Base-by-base conservation (phyloP, 345 rosid genomes). In the Boechera divaricarpa region DNA sequence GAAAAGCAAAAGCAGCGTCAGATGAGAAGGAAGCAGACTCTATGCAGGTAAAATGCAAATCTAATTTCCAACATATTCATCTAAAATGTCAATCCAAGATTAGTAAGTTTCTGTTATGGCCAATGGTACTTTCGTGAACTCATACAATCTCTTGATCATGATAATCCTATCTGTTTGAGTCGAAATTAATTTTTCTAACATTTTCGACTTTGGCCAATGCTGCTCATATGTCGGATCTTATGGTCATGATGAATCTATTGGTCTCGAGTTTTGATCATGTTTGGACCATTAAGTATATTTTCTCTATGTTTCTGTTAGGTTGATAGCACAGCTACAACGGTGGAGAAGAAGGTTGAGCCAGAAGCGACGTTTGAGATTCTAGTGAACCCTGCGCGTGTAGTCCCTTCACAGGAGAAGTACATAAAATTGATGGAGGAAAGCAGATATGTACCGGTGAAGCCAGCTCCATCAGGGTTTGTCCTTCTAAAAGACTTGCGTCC, bases 301-400 rank as follows among this genome's bases (percentile, higher is more conserved):
- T 39, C 10, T 52, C 16, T 18, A 32, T 74, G 71, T 54, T 44
- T 58, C 48, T 32, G 26, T 4, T 81, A 94, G 98, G 94, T 91
- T 69, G 98, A 94, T 81, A 72, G 69, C 63, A 86, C 86, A 52
- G 82, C 82, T 15, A 87, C 75, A 54, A 85, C 86, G 21, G 86
- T 81, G 24, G 96, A 94, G 82, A 91, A 87, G 90, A 94, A 91
- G 83, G 83, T 81, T 7, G 96, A 91, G 83, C 88, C 89, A 0
- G 98, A 94, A 81, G 89, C 94, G 6, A 81, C 89, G 16, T 88
- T 81, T 64, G 97, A 91, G 74, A 82, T 88, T 29, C 77, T 94
- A 83, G 90, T 85, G 29, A 94, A 91, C 79, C 98, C 97, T 10
- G 98, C 98, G 1, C 85, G 98, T 69, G 98, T 94, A 61, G 89